Conservation (phyloP, 441 rosid species). For the Erodium trifolium region DNA sequence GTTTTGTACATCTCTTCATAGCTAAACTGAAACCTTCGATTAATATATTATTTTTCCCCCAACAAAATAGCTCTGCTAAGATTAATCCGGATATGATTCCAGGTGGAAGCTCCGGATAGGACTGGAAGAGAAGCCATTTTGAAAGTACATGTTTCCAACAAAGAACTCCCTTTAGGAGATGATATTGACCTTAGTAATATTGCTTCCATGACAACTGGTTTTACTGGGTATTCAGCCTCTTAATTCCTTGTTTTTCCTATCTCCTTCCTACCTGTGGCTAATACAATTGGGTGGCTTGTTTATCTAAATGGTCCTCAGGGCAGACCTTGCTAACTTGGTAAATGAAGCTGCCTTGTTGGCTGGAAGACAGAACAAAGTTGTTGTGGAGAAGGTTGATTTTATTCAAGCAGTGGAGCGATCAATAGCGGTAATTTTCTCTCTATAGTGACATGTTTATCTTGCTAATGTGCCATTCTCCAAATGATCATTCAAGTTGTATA, state of each 20-base stretch:
- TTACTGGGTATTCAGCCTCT: conserved; percentile 60
- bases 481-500: neutral
- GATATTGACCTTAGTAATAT: conserved; percentile 63
- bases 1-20: neutral
- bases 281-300: conserved; percentile 10
- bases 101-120: conserved; percentile 96
- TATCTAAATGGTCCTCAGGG: conserved; percentile 43
- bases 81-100: conserved; percentile 17
- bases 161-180: conserved; percentile 76
- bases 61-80: neutral
- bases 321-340: conserved; percentile 95
- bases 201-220: conserved; percentile 96
- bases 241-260: neutral
- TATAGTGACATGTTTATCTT: neutral
- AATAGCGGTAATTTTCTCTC: conserved; percentile 58
- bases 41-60: neutral
- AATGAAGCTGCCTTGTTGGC: conserved; percentile 98
- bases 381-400: conserved; percentile 79
- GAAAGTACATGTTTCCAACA: conserved; percentile 67
- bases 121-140: conserved; percentile 88
- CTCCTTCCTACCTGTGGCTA: neutral
- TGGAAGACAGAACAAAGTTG: conserved; percentile 70
- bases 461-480: no score
- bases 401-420: conserved; percentile 92
- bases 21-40: neutral